Conservation (phyloP, 2,329 filamentous ascomycete genomes). For the Cytospora chrysosperma region DNA sequence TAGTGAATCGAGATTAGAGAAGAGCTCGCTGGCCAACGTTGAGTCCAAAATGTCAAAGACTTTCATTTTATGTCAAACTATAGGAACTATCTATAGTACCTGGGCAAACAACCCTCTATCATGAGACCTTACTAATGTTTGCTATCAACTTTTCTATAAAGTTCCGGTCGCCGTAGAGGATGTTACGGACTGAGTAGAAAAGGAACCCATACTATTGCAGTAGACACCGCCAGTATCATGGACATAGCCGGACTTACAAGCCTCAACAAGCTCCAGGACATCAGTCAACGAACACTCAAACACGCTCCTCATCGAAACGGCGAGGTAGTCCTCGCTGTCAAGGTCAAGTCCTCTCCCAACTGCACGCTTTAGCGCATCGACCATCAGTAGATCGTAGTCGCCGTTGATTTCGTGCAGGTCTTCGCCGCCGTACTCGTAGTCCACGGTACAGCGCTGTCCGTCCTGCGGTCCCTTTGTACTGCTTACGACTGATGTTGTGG, state of each 20-base stretch:
- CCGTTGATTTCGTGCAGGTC: conserved; percentile 14
- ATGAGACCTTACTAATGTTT: too few relatives aligned
- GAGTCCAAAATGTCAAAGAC: too few relatives aligned
- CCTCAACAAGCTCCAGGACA: background rate
- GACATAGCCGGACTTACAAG: conserved; percentile 3
- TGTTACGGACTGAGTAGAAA: background rate
- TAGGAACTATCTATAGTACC: too few relatives aligned
- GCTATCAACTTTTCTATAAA: too few relatives aligned
- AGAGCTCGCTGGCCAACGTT: too few relatives aligned
- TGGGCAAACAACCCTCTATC: too few relatives aligned
- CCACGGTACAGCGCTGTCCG: background rate
- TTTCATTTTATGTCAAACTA: too few relatives aligned
- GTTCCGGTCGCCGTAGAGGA: background rate
- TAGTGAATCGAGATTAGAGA: too few relatives aligned
- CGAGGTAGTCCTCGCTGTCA: background rate
- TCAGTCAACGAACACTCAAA: conserved; percentile 6
- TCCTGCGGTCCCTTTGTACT: background rate
- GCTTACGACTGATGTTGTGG: background rate
- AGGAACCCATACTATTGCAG: background rate
- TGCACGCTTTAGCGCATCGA: background rate
- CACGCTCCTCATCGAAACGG: conserved; percentile 1
- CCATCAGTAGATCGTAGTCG: conserved; percentile 11
- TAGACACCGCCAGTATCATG: background rate
- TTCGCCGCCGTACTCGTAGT: background rate
- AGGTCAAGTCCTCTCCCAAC: conserved; percentile 1